These are phyloP conservation scores for Teunomyces cretensis DNA, from an alignment of 805 yeast species.

Conservation along the genomic window DNA sequence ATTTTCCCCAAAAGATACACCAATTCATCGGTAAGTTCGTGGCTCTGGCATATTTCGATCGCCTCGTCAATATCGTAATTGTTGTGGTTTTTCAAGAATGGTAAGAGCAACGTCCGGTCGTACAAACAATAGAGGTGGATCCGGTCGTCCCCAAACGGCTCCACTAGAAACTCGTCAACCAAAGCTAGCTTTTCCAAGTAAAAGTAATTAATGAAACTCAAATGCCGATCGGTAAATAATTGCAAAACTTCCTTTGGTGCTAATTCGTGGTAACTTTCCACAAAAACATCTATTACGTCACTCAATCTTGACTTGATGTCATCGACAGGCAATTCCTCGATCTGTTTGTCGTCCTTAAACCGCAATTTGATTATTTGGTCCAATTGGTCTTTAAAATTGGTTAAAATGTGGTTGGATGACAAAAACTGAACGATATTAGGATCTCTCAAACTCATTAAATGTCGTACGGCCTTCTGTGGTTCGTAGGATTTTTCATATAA, in stretches of 20 bases:
- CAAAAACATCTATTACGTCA: conserved; percentile 53
- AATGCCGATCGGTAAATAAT: conserved; percentile 39
- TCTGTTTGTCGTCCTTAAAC: conserved; percentile 31
- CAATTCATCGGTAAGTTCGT: conserved; percentile 61
- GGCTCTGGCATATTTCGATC: conserved; percentile 58
- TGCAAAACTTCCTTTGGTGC: conserved; percentile 51
- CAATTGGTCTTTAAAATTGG: conserved; percentile 45
- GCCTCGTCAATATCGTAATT: conserved; percentile 72
- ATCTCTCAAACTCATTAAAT: conserved; percentile 58
- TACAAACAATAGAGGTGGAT: conserved; percentile 64
- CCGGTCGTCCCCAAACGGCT: conserved; percentile 64
- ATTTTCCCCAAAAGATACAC: conserved; percentile 79
- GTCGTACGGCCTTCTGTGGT: conserved; percentile 62
- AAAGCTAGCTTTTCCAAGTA: conserved; percentile 55
- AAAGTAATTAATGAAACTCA: conserved; percentile 57
- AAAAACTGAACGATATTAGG: conserved; percentile 55
- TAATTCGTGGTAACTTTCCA: conserved; percentile 65
- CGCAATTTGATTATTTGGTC: conserved; percentile 51
- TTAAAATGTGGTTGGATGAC: conserved; percentile 60
- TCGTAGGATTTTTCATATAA: conserved; percentile 59
- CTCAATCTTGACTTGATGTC: conserved; percentile 38
- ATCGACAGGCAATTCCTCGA: conserved; percentile 40
- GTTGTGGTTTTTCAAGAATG: conserved; percentile 51
- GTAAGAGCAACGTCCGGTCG: conserved; percentile 53
- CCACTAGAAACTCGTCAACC: conserved; percentile 53